These are phyloP conservation scores for Mucor racemosus DNA, from an alignment of 371 early-diverging fungal genomes.

Conservation along the genomic window DNA sequence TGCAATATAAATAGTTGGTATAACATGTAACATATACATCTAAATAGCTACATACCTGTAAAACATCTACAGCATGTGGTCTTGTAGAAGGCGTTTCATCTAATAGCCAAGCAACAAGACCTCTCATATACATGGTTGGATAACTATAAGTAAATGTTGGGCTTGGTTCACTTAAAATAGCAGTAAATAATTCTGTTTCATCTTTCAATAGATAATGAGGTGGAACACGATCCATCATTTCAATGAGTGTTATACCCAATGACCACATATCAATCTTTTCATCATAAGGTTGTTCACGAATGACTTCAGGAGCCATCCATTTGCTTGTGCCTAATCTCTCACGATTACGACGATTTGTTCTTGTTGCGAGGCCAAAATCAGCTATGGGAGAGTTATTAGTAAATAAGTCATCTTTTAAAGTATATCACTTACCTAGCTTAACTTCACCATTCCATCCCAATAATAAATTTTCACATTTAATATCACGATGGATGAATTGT, in stretches of 20 bases:
- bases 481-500: constrained; percentile 96
- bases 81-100: constrained; percentile 49
- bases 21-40: neutral
- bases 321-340: constrained; percentile 96
- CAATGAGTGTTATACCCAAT: constrained; percentile 90
- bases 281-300: constrained; percentile 86
- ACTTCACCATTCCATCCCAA: constrained; percentile 93
- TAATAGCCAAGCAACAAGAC: constrained; percentile 55
- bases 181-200: constrained; percentile 50
- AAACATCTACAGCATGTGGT: constrained; percentile 48
- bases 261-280: constrained; percentile 95
- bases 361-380: constrained; percentile 54
- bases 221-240: constrained; percentile 68
- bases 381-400: constrained; percentile 18
- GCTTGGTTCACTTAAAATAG: constrained; percentile 48
- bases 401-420: too few species aligned
- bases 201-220: constrained; percentile 57
- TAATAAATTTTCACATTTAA: constrained; percentile 97
- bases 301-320: constrained; percentile 97
- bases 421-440: constrained; percentile 75
- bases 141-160: constrained; percentile 57
- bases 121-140: constrained; percentile 59
- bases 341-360: constrained; percentile 56
- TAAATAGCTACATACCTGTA: constrained; percentile 27
- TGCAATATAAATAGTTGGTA: neutral